Evolutionary conservation across 768 basidiomycete species (phyloP).

Genomic region (Mycena olivaceomarginata): DNA sequence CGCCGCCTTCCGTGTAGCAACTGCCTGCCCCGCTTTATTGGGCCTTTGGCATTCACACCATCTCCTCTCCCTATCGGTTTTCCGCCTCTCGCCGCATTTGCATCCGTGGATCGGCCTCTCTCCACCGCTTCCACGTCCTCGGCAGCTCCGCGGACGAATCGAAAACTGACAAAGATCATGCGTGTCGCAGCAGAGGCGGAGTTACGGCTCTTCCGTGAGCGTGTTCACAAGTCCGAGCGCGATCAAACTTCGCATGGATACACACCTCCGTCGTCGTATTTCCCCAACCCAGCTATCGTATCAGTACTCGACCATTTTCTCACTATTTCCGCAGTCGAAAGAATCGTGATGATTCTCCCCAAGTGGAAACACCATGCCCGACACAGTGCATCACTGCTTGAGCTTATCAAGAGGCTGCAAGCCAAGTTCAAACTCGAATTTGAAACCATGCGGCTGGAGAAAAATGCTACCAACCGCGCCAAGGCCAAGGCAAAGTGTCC

Average conservation of each 20-base stretch:
- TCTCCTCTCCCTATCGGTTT: neutral
- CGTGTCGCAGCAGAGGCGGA: neutral
- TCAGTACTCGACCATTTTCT: conserved; percentile 17
- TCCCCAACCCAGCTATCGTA: neutral
- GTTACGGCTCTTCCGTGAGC: neutral
- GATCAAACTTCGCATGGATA: too few species aligned
- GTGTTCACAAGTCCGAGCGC: too few species aligned
- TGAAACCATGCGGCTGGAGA: conserved; percentile 18
- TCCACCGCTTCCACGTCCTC: neutral
- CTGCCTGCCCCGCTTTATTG: conserved; percentile 14
- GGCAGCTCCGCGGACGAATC: neutral
- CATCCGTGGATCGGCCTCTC: neutral
- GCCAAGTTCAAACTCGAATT: neutral
- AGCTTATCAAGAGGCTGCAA: conserved; percentile 5
- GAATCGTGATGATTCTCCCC: neutral
- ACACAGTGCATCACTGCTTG: conserved; percentile 8
- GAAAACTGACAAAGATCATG: neutral
- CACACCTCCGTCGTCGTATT: neutral
- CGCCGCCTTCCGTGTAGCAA: conserved; percentile 30
- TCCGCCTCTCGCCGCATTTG: neutral
- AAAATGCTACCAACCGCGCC: neutral
- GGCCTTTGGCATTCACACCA: conserved; percentile 20
- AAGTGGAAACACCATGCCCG: conserved; percentile 23
- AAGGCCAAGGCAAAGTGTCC: neutral
- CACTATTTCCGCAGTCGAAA: conserved; percentile 7